phyloP scores from a whole-genome alignment of 148 eudicot species.

The Arbutus unedo region DNA sequence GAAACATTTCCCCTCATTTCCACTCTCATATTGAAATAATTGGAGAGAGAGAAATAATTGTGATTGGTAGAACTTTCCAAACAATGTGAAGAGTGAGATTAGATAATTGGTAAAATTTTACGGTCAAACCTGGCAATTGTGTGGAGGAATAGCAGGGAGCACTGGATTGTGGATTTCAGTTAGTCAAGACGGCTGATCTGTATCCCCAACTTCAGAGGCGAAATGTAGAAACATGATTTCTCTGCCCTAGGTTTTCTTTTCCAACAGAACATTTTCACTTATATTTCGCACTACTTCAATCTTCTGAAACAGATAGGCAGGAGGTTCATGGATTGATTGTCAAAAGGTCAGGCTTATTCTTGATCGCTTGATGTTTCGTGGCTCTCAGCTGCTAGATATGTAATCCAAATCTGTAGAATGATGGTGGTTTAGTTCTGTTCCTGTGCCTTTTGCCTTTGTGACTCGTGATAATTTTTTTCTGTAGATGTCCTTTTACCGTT shows the following conservation, averaged over 20 bases:
- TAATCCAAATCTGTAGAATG: background rate
- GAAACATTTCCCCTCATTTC: background rate
- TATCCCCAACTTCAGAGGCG: background rate
- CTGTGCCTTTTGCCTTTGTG: background rate
- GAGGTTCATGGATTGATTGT: background rate
- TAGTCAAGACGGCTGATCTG: background rate
- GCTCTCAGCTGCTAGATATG: background rate
- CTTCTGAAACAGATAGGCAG: background rate
- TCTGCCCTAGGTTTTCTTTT: background rate
- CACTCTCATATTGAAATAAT: conserved; percentile 12
- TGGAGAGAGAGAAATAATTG: conserved; percentile 13
- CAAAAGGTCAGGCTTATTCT: background rate
- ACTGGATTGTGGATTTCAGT: conserved; percentile 4
- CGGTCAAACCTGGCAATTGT: conserved; percentile 6
- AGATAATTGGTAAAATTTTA: background rate
- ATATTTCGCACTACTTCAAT: background rate
- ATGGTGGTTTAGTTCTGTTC: background rate
- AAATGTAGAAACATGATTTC: conserved; percentile 1
- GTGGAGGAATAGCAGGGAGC: background rate
- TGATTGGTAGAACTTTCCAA: background rate
- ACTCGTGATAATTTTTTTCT: background rate
- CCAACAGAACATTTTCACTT: background rate
- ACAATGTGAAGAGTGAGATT: background rate
- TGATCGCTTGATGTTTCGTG: background rate
- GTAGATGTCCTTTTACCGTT: background rate